Percentiles rank a stretch among this genome's conserved stretches.
Conservation (phyloP, 202 grass and related monocot species). For the Setaria viridis region DNA sequence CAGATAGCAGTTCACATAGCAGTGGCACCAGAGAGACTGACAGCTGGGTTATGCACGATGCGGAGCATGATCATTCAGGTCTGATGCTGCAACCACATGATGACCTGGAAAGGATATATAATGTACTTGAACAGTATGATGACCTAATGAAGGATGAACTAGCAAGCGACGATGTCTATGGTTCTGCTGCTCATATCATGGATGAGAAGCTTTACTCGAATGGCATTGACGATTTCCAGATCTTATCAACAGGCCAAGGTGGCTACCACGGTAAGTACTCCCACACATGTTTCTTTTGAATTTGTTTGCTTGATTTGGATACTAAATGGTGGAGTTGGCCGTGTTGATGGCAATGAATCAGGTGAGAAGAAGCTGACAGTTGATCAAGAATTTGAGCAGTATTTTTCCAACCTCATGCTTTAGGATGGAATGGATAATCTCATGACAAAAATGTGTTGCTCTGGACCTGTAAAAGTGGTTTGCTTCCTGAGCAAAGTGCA, state of each 20-base stretch:
- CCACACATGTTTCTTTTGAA: background rate
- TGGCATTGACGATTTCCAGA: constrained; percentile 49
- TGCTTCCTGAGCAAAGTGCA: constrained; percentile 30
- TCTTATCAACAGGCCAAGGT: constrained; percentile 40
- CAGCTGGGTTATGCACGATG: constrained; percentile 46
- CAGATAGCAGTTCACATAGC: constrained; percentile 45
- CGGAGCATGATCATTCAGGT: constrained; percentile 35
- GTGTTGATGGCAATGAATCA: constrained; percentile 38
- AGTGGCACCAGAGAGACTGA: constrained; percentile 51
- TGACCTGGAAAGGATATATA: constrained; percentile 44
- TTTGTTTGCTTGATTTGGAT: constrained; percentile 19
- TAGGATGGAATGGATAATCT: constrained; percentile 38
- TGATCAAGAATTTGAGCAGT: constrained; percentile 92
- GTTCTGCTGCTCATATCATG: constrained; percentile 40
- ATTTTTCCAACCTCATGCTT: constrained; percentile 86
- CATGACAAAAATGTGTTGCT: background rate
- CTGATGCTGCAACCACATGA: constrained; percentile 39
- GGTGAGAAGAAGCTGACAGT: constrained; percentile 61
- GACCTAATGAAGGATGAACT: constrained; percentile 46
- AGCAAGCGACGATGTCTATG: constrained; percentile 29
- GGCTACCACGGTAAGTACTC: constrained; percentile 52
- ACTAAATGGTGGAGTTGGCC: constrained; percentile 36
- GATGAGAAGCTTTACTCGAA: constrained; percentile 65
- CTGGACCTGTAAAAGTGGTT: constrained; percentile 24
- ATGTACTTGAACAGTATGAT: constrained; percentile 50